phyloP scores from a whole-genome alignment of 805 yeast genomes.

The Metschnikowia hibisci region DNA sequence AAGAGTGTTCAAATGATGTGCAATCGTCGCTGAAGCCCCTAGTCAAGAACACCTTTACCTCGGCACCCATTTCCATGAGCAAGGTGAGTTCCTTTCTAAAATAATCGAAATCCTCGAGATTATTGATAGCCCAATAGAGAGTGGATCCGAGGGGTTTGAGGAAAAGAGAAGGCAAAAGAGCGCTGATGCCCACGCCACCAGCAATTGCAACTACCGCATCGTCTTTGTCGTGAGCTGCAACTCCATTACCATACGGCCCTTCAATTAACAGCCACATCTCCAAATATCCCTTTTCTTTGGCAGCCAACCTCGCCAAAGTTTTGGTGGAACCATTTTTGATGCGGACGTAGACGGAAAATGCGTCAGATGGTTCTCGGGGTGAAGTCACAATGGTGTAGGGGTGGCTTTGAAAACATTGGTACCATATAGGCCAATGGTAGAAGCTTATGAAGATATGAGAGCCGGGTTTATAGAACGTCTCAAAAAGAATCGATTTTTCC shows the following conservation, averaged over 20 bases:
- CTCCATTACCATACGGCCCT: conserved; percentile 19
- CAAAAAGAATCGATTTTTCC: conserved; percentile 13
- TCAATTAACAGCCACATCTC: conserved; percentile 18
- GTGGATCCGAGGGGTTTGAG: conserved; percentile 8
- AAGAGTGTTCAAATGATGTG: conserved; percentile 8
- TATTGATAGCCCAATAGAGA: conserved; percentile 15
- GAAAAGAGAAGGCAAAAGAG: conserved; percentile 14
- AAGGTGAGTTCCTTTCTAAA: conserved; percentile 12
- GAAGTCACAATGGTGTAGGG: conserved; percentile 17
- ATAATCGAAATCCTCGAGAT: conserved; percentile 12
- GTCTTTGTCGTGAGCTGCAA: conserved; percentile 5
- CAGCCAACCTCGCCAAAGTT: conserved; percentile 9
- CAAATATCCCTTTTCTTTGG: conserved; percentile 14
- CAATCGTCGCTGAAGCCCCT: conserved; percentile 11
- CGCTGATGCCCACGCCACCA: conserved; percentile 18
- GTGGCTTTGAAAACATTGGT: conserved; percentile 18
- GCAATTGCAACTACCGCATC: conserved; percentile 17
- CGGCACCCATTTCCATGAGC: conserved; percentile 10
- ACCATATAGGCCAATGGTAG: conserved; percentile 19
- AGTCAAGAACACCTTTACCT: conserved; percentile 13
- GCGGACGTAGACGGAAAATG: conserved; percentile 15
- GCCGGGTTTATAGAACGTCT: conserved; percentile 16
- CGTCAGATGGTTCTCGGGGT: conserved; percentile 12
- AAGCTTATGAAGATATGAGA: conserved; percentile 15
- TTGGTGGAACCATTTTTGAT: conserved; percentile 17